Conservation (phyloP, 2,329 filamentous ascomycete species). For the Aspergillus proliferans region DNA sequence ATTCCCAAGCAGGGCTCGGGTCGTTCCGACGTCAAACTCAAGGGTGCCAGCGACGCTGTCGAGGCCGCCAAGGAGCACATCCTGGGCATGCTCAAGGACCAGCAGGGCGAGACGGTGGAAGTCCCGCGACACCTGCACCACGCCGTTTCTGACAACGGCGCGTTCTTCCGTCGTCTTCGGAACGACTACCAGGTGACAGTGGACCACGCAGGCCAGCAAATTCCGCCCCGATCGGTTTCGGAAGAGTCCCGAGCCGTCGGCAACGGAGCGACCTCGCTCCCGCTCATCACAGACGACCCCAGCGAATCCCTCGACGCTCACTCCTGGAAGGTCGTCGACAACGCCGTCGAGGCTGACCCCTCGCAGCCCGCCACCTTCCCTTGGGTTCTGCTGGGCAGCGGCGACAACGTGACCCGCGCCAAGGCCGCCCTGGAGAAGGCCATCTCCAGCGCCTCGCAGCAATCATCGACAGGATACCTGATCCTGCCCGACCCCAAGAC, state of each 20-base stretch:
- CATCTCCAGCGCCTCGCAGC: conserved; percentile 52
- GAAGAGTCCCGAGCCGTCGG: conserved; percentile 45
- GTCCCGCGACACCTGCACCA: conserved; percentile 81
- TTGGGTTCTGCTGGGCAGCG: conserved; percentile 77
- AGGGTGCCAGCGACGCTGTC: conserved; percentile 70
- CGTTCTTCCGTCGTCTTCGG: conserved; percentile 85
- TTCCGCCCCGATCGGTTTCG: conserved; percentile 62
- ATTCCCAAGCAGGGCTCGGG: conserved; percentile 84
- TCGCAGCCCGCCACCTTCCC: conserved; percentile 46
- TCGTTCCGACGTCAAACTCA: conserved; percentile 78
- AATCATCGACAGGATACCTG: conserved; percentile 70
- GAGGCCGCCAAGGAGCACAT: conserved; percentile 85
- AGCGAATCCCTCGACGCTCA: conserved; percentile 60
- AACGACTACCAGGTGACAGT: conserved; percentile 84
- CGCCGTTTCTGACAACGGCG: conserved; percentile 71
- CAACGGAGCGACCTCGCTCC: conserved; percentile 58
- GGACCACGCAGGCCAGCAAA: conserved; percentile 75
- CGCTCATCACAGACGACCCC: conserved; percentile 87
- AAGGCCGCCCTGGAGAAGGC: conserved; percentile 67
- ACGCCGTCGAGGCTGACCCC: conserved; percentile 18
- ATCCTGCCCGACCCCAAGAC: conserved; percentile 82
- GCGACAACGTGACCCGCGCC: conserved; percentile 76
- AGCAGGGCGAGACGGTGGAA: conserved; percentile 79
- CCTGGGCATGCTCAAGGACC: conserved; percentile 66
- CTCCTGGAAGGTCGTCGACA: conserved; percentile 76